Conservation (phyloP, 805 yeast genomes). For the Myxozyma kluyveri region DNA sequence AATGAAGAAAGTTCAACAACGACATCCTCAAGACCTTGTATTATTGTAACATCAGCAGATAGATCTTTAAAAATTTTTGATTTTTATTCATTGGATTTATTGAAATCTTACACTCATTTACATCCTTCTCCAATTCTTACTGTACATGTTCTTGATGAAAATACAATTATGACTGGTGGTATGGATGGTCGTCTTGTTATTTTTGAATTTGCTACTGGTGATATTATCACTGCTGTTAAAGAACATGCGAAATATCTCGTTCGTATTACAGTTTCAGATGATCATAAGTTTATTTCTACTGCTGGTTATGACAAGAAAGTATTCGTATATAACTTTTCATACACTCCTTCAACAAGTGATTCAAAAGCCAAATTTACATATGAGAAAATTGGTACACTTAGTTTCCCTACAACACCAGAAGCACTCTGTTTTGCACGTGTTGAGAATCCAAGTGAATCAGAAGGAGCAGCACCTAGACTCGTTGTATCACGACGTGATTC, state of each 20-base stretch:
- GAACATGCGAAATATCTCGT: conserved; percentile 45
- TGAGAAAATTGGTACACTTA: conserved; percentile 13
- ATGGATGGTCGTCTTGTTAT: conserved; percentile 51
- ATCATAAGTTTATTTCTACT: conserved; percentile 41
- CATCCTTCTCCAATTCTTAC: conserved; percentile 28
- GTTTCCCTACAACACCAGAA: conserved; percentile 29
- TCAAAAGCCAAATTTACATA: neutral
- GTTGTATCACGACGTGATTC: conserved; percentile 31
- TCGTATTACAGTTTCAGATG: conserved; percentile 38
- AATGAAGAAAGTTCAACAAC: conserved; percentile 15
- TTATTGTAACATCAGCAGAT: conserved; percentile 26
- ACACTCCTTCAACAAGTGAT: neutral
- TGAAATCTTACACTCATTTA: conserved; percentile 14
- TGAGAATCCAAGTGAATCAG: neutral
- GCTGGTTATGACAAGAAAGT: conserved; percentile 36
- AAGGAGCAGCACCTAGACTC: conserved; percentile 6
- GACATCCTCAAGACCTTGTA: conserved; percentile 18
- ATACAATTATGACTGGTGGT: conserved; percentile 45
- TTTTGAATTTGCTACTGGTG: conserved; percentile 25
- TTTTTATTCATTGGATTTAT: conserved; percentile 23
- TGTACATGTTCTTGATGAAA: conserved; percentile 31
- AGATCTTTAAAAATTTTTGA: conserved; percentile 26
- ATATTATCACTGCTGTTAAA: conserved; percentile 32
- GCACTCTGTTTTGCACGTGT: conserved; percentile 17
- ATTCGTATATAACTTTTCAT: conserved; percentile 16